These are phyloP conservation scores for Suhomyces prunicola DNA, from an alignment of 805 yeast species.

Conservation along the genomic window DNA sequence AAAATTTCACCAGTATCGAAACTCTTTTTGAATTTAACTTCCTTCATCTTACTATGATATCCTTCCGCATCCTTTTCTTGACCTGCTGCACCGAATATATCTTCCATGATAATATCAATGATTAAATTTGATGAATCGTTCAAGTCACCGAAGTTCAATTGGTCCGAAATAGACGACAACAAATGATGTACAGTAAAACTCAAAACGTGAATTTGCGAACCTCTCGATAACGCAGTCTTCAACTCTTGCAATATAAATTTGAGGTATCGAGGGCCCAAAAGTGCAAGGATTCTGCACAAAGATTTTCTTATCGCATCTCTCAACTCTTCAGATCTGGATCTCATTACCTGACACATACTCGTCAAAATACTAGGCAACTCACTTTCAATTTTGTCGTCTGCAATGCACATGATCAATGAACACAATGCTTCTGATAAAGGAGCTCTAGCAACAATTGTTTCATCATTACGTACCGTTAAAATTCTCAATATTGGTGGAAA, in stretches of 20 bases:
- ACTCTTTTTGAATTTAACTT: slow-evolving; percentile 85
- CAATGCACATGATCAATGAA: slow-evolving; percentile 59
- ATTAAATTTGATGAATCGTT: slow-evolving; percentile 62
- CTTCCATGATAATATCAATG: slow-evolving; percentile 82
- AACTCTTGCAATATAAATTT: slow-evolving; percentile 75
- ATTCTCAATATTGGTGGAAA: slow-evolving; percentile 60
- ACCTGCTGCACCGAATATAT: slow-evolving; percentile 86
- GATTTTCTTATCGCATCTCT: slow-evolving; percentile 83
- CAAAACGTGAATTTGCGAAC: slow-evolving; percentile 90
- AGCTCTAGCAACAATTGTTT: slow-evolving; percentile 69
- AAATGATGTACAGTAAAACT: slow-evolving; percentile 83
- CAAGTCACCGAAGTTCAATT: slow-evolving; percentile 64
- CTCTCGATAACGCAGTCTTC: slow-evolving; percentile 73
- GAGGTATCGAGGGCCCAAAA: slow-evolving; percentile 72
- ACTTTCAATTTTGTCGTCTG: slow-evolving; percentile 50
- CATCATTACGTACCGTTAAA: slow-evolving; percentile 67
- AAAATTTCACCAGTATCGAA: slow-evolving; percentile 82
- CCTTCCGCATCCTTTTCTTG: slow-evolving; percentile 95
- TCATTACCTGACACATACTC: slow-evolving; percentile 80
- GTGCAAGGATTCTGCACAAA: slow-evolving; percentile 58
- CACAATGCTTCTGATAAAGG: slow-evolving; percentile 81
- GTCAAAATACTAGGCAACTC: slow-evolving; percentile 82
- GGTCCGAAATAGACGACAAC: slow-evolving; percentile 49
- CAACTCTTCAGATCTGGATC: slow-evolving; percentile 81
- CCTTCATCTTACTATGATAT: slow-evolving; percentile 80